phyloP scores from a whole-genome alignment of 331 rosid species.

The Phaseolus coccineus region DNA sequence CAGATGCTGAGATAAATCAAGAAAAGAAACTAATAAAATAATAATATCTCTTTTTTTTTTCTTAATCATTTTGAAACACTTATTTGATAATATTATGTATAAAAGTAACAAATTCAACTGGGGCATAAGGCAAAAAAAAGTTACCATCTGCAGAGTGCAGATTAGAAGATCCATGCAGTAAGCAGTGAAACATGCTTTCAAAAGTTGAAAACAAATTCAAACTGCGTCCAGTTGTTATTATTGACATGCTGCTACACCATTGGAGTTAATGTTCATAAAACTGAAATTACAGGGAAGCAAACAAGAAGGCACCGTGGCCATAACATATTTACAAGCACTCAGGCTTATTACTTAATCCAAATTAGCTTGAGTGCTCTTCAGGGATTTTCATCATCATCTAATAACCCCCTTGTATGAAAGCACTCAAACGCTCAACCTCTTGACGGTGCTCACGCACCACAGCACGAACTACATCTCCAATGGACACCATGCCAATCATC shows the following conservation, averaged over 20 bases:
- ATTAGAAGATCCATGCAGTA: constrained; percentile 2
- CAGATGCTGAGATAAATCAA: no score
- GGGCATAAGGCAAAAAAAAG: background rate
- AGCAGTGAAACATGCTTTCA: constrained; percentile 4
- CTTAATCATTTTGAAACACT: background rate
- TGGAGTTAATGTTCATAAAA: constrained; percentile 36
- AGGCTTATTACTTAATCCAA: constrained; percentile 59
- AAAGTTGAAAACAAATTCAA: constrained; percentile 18
- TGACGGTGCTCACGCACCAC: constrained; percentile 94
- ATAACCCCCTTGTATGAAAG: constrained; percentile 95
- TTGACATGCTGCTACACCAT: constrained; percentile 36
- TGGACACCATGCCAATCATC: constrained; percentile 97
- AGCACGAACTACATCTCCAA: constrained; percentile 98
- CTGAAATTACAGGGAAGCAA: constrained; percentile 33
- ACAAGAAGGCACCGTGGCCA: constrained; percentile 47
- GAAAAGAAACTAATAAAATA: no score
- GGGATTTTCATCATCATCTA: constrained; percentile 55
- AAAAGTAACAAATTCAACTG: constrained; percentile 21
- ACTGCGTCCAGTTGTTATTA: constrained; percentile 47
- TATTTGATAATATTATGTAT: background rate
- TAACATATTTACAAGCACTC: constrained; percentile 59
- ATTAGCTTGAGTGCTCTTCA: constrained; percentile 43
- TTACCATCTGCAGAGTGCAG: background rate
- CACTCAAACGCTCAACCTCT: constrained; percentile 95
- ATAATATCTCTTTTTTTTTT: background rate